Conservation (phyloP, 352 stramenopile species). For the Globisporangium emineosum region DNA sequence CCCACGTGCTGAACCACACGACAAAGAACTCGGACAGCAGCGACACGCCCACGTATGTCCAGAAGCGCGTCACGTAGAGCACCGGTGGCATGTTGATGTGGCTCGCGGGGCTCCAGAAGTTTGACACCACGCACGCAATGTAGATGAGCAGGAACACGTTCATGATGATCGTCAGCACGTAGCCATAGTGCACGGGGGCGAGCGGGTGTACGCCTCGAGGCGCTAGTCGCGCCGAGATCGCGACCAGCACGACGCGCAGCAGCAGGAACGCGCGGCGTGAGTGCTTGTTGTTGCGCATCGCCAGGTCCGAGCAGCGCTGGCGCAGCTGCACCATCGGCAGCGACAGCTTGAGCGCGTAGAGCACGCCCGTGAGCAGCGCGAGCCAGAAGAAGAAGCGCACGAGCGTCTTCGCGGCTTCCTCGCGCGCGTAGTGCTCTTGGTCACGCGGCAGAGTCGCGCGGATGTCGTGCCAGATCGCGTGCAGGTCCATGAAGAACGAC, state of each 20-base stretch:
- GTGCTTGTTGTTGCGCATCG: conserved; percentile 51
- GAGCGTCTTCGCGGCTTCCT: conserved; percentile 70
- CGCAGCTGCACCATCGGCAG: conserved; percentile 60
- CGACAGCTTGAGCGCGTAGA: conserved; percentile 64
- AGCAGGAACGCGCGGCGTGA: conserved; percentile 45
- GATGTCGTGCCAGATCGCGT: conserved; percentile 84
- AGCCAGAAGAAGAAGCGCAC: conserved; percentile 52
- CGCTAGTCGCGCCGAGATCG: conserved; percentile 53
- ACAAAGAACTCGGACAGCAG: conserved; percentile 53
- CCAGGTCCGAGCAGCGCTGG: conserved; percentile 53
- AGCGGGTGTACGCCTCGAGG: conserved; percentile 64
- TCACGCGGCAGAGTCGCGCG: conserved; percentile 61
- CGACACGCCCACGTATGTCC: conserved; percentile 53
- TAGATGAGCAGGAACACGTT: conserved; percentile 81
- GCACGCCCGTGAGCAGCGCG: conserved; percentile 49
- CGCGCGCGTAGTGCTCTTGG: conserved; percentile 65
- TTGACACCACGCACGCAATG: conserved; percentile 69
- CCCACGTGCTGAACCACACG: conserved; percentile 81
- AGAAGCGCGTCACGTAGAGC: conserved; percentile 71
- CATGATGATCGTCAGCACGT: conserved; percentile 73
- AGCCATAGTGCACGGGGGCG: conserved; percentile 70
- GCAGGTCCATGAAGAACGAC: conserved; percentile 76
- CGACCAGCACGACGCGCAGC: conserved; percentile 57
- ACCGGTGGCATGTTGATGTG: conserved; percentile 65
- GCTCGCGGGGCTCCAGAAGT: conserved; percentile 63